Conservation (phyloP, 1,139 yeast species). For the Waltiozyma sp. region DNA sequence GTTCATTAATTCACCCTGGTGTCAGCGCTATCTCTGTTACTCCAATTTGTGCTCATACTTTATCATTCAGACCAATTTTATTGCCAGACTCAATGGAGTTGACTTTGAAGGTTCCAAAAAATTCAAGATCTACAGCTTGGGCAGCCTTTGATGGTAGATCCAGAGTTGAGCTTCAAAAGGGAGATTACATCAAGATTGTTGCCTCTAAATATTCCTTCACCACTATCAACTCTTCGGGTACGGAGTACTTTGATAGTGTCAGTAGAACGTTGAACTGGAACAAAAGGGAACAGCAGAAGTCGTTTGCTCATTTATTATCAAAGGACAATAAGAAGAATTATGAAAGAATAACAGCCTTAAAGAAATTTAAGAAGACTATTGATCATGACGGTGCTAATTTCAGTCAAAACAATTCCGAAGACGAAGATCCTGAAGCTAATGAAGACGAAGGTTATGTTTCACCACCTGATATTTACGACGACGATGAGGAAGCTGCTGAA, state of each 20-base stretch:
- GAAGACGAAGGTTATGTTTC: slow-evolving; percentile 12
- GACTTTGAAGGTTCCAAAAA: slow-evolving; percentile 59
- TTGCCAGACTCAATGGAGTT: slow-evolving; percentile 79
- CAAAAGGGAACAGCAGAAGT: slow-evolving; percentile 69
- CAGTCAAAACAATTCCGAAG: slow-evolving; percentile 9
- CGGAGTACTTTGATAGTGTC: slow-evolving; percentile 76
- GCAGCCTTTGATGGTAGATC: slow-evolving; percentile 83
- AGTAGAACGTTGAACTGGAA: slow-evolving; percentile 83
- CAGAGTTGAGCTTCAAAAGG: slow-evolving; percentile 56
- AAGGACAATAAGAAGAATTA: slow-evolving; percentile 33
- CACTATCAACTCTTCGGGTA: slow-evolving; percentile 62
- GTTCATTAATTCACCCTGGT: slow-evolving; percentile 81
- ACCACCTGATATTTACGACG: slow-evolving; percentile 19
- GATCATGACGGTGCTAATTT: slow-evolving; percentile 12
- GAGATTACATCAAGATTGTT: slow-evolving; percentile 66
- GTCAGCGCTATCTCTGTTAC: slow-evolving; percentile 84
- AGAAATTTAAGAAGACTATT: slow-evolving; percentile 1
- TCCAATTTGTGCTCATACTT: slow-evolving; percentile 86
- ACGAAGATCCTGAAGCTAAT: slow-evolving; percentile 9
- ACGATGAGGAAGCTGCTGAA: slow-evolving; percentile 4
- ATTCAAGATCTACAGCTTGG: slow-evolving; percentile 74
- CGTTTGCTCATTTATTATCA: slow-evolving; percentile 46
- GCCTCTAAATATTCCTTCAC: slow-evolving; percentile 84
- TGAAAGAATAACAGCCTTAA: slow-evolving; percentile 8
- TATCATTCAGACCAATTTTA: slow-evolving; percentile 78